Evolutionary conservation across 2,329 filamentous ascomycete genomes (phyloP).

Genomic region (Aspergillus texensis): DNA sequence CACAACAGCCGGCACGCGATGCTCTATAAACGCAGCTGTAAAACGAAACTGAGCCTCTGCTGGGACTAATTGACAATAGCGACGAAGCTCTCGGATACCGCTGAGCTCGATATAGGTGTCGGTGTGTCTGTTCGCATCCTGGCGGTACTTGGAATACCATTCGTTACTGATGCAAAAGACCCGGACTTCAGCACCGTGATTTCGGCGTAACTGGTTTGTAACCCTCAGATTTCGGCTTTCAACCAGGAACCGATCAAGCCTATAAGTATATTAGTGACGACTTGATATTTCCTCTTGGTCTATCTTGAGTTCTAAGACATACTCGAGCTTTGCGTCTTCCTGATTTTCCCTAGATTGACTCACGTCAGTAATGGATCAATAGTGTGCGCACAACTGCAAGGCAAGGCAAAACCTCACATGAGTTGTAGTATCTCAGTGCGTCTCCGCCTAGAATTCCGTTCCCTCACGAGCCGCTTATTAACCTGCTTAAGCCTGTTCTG

Average conservation of each 20-base stretch:
- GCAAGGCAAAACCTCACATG: background rate
- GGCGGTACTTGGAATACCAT: constrained; percentile 17
- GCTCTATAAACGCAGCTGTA: constrained; percentile 14
- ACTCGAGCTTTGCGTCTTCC: background rate
- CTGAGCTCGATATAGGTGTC: constrained; percentile 22
- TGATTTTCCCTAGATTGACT: background rate
- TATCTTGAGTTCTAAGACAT: background rate
- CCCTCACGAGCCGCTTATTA: background rate
- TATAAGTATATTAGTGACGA: background rate
- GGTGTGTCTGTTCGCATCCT: background rate
- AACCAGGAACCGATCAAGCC: constrained; percentile 9
- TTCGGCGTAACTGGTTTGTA: background rate
- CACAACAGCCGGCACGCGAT: constrained; percentile 19
- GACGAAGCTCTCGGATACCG: constrained; percentile 24
- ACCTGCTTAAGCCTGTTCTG: background rate
- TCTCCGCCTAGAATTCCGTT: background rate
- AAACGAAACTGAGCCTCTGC: constrained; percentile 21
- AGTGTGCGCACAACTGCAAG: background rate
- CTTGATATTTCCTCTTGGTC: background rate
- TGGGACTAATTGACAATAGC: constrained; percentile 24
- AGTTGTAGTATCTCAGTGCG: background rate
- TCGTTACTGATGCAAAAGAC: constrained; percentile 27
- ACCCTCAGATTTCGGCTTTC: constrained; percentile 9
- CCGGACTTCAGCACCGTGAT: constrained; percentile 1
- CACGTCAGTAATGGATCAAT: background rate